phyloP scores from a whole-genome alignment of 352 stramenopile genomes.

The Lagenidium sp. region DNA sequence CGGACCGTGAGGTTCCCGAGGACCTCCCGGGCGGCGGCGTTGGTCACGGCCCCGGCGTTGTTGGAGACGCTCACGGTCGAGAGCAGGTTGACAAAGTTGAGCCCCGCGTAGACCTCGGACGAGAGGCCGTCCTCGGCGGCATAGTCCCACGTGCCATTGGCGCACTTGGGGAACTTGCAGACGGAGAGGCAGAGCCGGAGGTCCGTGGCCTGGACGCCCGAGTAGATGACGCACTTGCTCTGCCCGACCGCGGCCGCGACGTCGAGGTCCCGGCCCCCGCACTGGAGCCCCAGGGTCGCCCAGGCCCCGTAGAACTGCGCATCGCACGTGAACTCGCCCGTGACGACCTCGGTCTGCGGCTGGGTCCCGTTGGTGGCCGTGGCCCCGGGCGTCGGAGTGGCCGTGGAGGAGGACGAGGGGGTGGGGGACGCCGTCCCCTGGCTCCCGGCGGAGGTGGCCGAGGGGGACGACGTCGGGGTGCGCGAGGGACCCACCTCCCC shows the following conservation, averaged over 20 bases:
- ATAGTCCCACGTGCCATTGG: conserved; percentile 74
- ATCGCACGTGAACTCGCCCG: conserved; percentile 63
- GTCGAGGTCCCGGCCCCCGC: conserved; percentile 36
- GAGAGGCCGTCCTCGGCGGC: conserved; percentile 44
- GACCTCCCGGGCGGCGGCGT: conserved; percentile 24
- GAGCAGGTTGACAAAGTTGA: conserved; percentile 66
- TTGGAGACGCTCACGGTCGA: conserved; percentile 22
- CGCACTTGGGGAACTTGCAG: conserved; percentile 72
- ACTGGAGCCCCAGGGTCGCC: conserved; percentile 55
- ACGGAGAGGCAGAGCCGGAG: conserved; percentile 67
- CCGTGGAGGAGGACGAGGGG: not conserved
- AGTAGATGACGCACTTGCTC: conserved; percentile 75
- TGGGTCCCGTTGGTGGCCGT: conserved; percentile 2
- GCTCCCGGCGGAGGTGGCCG: not conserved
- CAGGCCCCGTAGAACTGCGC: conserved; percentile 73
- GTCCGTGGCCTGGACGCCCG: conserved; percentile 45
- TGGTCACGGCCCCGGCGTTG: conserved; percentile 8
- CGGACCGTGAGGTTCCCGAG: conserved; percentile 40
- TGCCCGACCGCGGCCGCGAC: conserved; percentile 30
- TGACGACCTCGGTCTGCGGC: conserved; percentile 5
- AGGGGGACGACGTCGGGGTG: conserved; percentile 8
- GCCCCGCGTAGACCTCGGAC: conserved; percentile 52
- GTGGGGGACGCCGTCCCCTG: not conserved
- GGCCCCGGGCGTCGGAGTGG: conserved; percentile 3
- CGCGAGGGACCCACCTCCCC: no score